phyloP scores from a whole-genome alignment of 2,329 filamentous ascomycete genomes.

The Botrytis sinoallii region DNA sequence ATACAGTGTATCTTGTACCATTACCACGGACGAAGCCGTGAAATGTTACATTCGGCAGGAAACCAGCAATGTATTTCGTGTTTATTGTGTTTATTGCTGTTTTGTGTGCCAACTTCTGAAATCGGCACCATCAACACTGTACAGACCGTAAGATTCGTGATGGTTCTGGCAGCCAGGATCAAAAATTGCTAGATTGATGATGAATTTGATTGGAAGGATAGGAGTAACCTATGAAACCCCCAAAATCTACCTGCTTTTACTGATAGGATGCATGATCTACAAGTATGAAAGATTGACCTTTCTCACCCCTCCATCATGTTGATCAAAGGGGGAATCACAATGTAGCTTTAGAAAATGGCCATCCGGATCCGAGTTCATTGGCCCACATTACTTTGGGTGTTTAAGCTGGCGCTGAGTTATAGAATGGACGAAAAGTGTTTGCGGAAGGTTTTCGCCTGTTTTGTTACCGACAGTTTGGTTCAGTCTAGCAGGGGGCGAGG shows the following conservation, averaged over 20 bases:
- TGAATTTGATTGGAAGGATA: not conserved
- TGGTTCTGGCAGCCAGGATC: not conserved
- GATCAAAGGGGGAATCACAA: not conserved
- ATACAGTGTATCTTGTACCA: not conserved
- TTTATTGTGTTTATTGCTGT: not conserved
- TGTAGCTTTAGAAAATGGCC: not conserved
- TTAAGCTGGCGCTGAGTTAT: not conserved
- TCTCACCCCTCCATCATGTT: not conserved
- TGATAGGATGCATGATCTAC: not conserved
- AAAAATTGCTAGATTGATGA: not conserved
- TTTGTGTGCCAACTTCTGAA: not conserved
- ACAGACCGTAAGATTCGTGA: not conserved
- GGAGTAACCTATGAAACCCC: not conserved
- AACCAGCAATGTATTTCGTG: not conserved
- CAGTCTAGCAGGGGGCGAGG: constrained; percentile 3
- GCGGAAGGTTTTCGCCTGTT: not conserved
- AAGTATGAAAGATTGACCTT: not conserved
- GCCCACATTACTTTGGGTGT: not conserved
- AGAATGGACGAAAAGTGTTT: not conserved
- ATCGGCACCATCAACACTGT: not conserved
- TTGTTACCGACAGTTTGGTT: constrained; percentile 16
- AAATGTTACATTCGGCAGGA: constrained; percentile 2
- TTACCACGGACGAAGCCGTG: not conserved
- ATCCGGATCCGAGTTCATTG: constrained; percentile 5
- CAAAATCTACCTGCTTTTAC: not conserved